These are phyloP conservation scores for Colletotrichum cordylinicola DNA, from an alignment of 2,329 filamentous ascomycete species.

Conservation along the genomic window DNA sequence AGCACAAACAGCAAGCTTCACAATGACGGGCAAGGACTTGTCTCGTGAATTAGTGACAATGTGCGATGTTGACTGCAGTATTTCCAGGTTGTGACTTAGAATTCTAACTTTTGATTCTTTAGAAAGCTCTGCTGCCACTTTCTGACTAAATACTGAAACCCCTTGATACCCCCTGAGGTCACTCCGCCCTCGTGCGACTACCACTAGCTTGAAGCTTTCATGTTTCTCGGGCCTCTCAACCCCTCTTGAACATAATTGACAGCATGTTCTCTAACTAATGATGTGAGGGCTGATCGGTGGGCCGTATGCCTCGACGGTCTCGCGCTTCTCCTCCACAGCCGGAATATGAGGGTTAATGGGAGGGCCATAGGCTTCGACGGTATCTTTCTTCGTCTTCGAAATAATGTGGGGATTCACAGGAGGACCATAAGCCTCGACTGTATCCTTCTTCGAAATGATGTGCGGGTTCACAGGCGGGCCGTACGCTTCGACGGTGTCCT, in stretches of 20 bases:
- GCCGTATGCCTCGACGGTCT: slow-evolving; percentile 1
- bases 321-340: not conserved
- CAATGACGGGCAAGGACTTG: not conserved
- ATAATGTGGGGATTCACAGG: not conserved
- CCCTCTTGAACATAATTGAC: not conserved
- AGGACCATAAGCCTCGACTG: slow-evolving; percentile 5
- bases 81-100: not conserved
- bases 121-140: too few relatives aligned
- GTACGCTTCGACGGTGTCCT: not conserved
- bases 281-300: slow-evolving; percentile 12
- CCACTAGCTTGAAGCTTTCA: not conserved
- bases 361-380: not conserved
- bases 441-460: too few relatives aligned
- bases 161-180: not conserved
- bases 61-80: not conserved
- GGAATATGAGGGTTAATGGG: not conserved
- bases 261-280: not conserved
- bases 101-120: not conserved
- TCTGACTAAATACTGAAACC: not conserved
- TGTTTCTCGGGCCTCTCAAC: not conserved
- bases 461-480: not conserved
- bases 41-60: not conserved
- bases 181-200: not conserved
- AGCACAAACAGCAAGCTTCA: not conserved
- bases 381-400: not conserved